These are phyloP conservation scores for Williopsis jadinii DNA, from an alignment of 1,139 yeast genomes.

Conservation along the genomic window DNA sequence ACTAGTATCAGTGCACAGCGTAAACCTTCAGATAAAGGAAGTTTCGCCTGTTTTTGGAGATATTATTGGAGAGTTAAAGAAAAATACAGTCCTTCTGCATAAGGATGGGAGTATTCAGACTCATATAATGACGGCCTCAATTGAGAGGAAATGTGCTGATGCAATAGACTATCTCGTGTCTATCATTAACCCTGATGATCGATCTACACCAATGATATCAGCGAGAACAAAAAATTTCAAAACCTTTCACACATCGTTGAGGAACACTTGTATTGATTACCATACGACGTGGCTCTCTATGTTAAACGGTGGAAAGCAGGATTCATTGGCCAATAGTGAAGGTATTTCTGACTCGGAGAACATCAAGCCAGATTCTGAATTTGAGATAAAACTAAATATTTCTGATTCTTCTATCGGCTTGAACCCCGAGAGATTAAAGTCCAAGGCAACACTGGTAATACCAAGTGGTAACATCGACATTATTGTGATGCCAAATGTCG, in stretches of 20 bases:
- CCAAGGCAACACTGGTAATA: conserved; percentile 45
- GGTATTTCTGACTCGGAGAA: conserved; percentile 6
- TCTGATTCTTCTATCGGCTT: conserved; percentile 50
- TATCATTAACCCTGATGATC: conserved; percentile 26
- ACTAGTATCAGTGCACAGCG: conserved; percentile 14
- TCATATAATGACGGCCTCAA: conserved; percentile 11
- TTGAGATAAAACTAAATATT: conserved; percentile 39
- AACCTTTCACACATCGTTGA: conserved; percentile 32
- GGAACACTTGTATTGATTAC: conserved; percentile 42
- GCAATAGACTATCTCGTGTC: conserved; percentile 27
- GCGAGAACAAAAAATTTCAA: conserved; percentile 23
- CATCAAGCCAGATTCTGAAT: conserved; percentile 6
- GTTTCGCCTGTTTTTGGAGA: conserved; percentile 41
- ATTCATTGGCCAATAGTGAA: not conserved
- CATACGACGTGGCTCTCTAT: conserved; percentile 47
- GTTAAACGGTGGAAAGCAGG: conserved; percentile 8
- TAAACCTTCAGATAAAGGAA: conserved; percentile 24
- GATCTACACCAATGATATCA: conserved; percentile 29
- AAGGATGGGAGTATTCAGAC: conserved; percentile 31
- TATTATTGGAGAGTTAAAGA: conserved; percentile 24
- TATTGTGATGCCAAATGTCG: conserved; percentile 29
- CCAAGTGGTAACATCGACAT: conserved; percentile 49
- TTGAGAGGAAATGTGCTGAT: conserved; percentile 20
- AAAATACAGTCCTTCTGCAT: conserved; percentile 28
- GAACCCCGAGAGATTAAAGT: conserved; percentile 48